Conservation (phyloP, 495 filamentous ascomycete species). For the Penicillium samsonianum region DNA sequence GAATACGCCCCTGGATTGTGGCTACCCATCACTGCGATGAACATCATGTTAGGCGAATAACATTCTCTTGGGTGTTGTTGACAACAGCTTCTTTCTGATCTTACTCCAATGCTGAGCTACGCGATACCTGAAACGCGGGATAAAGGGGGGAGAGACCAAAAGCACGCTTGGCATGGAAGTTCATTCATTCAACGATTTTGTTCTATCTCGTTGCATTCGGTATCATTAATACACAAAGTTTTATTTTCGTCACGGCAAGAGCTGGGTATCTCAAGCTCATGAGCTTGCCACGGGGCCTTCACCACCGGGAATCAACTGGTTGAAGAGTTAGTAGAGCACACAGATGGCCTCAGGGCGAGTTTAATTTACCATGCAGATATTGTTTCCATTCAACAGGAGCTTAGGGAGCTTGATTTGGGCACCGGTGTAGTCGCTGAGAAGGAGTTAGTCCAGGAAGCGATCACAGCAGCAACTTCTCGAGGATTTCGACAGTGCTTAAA, state of each 20-base stretch:
- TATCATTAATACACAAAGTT: constrained; percentile 35
- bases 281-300: constrained; percentile 64
- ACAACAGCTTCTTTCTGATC: neutral
- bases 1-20: neutral
- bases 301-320: constrained; percentile 82
- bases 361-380: constrained; percentile 89
- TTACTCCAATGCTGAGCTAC: neutral
- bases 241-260: constrained; percentile 27
- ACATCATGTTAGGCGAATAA: neutral
- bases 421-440: constrained; percentile 81
- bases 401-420: constrained; percentile 84
- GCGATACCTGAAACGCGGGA: neutral
- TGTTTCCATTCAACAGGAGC: constrained; percentile 97
- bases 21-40: neutral
- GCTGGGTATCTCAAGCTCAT: constrained; percentile 22
- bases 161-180: constrained; percentile 4
- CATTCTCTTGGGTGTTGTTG: neutral
- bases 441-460: constrained; percentile 23
- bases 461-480: neutral
- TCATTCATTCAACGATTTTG: constrained; percentile 23
- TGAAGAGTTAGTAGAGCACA: constrained; percentile 13
- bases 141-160: neutral
- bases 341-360: neutral
- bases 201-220: constrained; percentile 34
- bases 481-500: neutral